These are phyloP conservation scores for Trifolium subterraneum DNA, from an alignment of 306 rosid species.

Conservation along the genomic window DNA sequence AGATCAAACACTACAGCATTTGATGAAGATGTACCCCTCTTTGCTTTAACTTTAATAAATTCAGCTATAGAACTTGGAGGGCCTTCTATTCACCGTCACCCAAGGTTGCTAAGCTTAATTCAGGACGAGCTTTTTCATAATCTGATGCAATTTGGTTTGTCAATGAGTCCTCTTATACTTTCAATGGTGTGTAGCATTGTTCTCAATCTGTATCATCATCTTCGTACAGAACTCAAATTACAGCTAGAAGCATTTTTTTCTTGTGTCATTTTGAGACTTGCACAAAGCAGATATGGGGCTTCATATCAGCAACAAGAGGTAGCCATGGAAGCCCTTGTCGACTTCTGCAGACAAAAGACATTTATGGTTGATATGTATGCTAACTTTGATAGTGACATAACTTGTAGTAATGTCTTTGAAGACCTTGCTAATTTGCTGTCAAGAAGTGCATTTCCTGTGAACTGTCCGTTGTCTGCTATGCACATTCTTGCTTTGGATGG, in stretches of 20 bases:
- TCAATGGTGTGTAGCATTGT: conserved; percentile 85
- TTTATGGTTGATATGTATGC: conserved; percentile 95
- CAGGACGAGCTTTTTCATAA: conserved; percentile 88
- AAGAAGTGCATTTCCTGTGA: conserved; percentile 91
- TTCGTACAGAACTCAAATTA: conserved; percentile 77
- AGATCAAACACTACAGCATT: conserved; percentile 80
- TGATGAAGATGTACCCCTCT: conserved; percentile 96
- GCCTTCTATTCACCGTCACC: conserved; percentile 79
- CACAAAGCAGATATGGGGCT: conserved; percentile 86
- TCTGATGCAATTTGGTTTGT: conserved; percentile 90
- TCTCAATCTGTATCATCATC: conserved; percentile 80
- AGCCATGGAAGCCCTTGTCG: conserved; percentile 94
- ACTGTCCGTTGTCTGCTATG: conserved; percentile 86
- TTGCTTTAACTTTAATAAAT: conserved; percentile 89
- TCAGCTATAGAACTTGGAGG: conserved; percentile 95
- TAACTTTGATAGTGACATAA: conserved; percentile 91
- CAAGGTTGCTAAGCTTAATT: conserved; percentile 72
- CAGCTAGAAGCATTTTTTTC: conserved; percentile 93
- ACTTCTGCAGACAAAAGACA: conserved; percentile 88
- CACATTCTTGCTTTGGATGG: conserved; percentile 95
- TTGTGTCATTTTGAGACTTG: conserved; percentile 87
- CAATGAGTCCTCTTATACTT: conserved; percentile 82
- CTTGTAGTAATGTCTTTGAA: conserved; percentile 96
- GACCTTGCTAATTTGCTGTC: conserved; percentile 86
- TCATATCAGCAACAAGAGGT: conserved; percentile 95